Base-by-base conservation (phyloP, 2,329 filamentous ascomycete genomes). In the Dactylonectria estremocensis region DNA sequence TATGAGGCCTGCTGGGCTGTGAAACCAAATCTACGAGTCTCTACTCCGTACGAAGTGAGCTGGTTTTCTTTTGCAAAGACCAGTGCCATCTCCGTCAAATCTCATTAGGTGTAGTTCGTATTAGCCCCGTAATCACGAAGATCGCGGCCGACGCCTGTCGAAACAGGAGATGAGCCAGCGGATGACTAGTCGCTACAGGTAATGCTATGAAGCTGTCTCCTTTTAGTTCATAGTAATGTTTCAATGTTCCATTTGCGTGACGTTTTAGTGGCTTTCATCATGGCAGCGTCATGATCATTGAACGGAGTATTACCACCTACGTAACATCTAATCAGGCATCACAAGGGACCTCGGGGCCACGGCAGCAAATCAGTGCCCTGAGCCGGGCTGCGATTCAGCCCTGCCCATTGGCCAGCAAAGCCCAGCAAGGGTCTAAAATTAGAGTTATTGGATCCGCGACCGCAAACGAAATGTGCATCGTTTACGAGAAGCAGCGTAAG, bases 351-450 rank as follows among this genome's bases (percentile, higher is more conserved):
- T 37, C 35, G 35, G 35, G 37, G 35, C 43, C 55, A 37, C 33
- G 20, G 18, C 46, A 28, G 22, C 50, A 53, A 35, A 14, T 35
- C n/a, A 8, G 31, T 16, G 31, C 18, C 6, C 50, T 18, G 5
- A 10, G 5, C 14, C 40, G 40, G 14, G 16, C 10, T 35, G 50
- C 50, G n/a, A 53, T 22, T 53, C 10, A 35, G 16, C 50, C 31
- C 16, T 50, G 16, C 16, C 31, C 6, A 11, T 46, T 50, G 33
- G 9, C 48, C 22, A 50, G 48, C 46, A 20, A 52, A 57, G 16
- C 8, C 20, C 14, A 43, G n/a, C 40, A 40, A 20, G 57, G 33
- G 22, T 61, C 24, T 61, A 43, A 61, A 61, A 61, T 61, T 53
- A 61, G 48, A 61, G 20, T 61, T 61, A 43, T 52, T 20, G 28